Base-by-base conservation (phyloP, 2,329 filamentous ascomycete genomes). In the Epichloe scottii region DNA sequence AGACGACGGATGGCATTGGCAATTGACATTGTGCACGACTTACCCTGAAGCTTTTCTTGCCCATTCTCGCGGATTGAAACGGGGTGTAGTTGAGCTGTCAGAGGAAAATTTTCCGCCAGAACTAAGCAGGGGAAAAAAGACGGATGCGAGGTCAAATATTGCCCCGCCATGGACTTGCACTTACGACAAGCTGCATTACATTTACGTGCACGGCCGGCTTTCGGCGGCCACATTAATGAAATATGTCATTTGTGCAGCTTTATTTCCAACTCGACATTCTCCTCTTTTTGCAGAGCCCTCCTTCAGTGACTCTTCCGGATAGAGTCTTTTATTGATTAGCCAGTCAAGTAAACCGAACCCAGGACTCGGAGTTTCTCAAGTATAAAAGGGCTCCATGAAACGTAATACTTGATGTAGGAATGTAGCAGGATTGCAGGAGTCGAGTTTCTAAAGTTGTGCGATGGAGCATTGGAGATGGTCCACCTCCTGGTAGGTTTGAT, bases 1-100 rank as follows among this genome's bases (percentile, higher is more conserved):
- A 37, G 11, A 38, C 30, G 10, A 5, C 8, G 15, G 33, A 11
- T 2, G 17, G 21, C 17, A 19, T 26, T 10, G 10, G 26, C 39
- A n/a, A 35, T 49, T 17, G 19, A 30, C 41, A 7, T n/a, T 19
- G 26, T 51, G 41, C 15, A 19, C 40, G 21, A 52, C 61, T 53
- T 48, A 69, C 66, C 54, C 65, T 62, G 51, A 68, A 68, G 55
- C 59, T 62, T 57, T 64, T 66, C 55, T 64, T 68, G 54, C 66
- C 66, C 66, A 68, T 68, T 56, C 51, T 63, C 54, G 59, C 58
- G 59, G 58, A 49, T 40, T 37, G n/a, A 15, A 5, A 30, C 43
- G 35, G 53, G 35, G 41, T 10, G 19, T 38, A 11, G 34, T 41
- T 26, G 42, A 46, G 47, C 19, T 49, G 42, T 30, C 42, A 33